phyloP scores from a whole-genome alignment of 352 stramenopile genomes.

The Phytophthora citrophthora region DNA sequence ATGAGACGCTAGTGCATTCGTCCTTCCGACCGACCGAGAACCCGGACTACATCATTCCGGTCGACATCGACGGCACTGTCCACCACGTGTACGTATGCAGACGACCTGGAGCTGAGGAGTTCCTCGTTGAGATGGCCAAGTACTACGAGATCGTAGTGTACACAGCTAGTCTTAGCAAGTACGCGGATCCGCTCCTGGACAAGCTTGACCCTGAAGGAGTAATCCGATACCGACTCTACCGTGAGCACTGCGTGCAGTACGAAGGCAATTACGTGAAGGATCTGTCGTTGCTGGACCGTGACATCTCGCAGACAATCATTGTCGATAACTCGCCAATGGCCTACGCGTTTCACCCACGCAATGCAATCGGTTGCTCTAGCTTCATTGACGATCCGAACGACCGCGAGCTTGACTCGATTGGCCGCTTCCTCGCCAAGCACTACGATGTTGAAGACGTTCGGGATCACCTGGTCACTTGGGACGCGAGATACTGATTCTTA shows the following conservation, averaged over 20 bases:
- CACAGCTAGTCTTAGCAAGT: slow-evolving; percentile 98
- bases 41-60: slow-evolving; percentile 97
- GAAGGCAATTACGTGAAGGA: slow-evolving; percentile 98
- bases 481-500: slow-evolving; percentile 56
- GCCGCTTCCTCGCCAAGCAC: slow-evolving; percentile 62
- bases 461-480: slow-evolving; percentile 71
- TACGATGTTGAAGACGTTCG: slow-evolving; percentile 67
- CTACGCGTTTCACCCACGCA: slow-evolving; percentile 97
- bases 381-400: slow-evolving; percentile 93
- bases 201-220: slow-evolving; percentile 92
- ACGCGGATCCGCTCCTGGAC: slow-evolving; percentile 97
- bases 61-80: slow-evolving; percentile 92
- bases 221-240: slow-evolving; percentile 92
- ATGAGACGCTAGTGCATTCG: slow-evolving; percentile 98
- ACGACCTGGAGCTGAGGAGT: slow-evolving; percentile 94
- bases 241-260: slow-evolving; percentile 96
- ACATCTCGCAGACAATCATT: slow-evolving; percentile 96
- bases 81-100: slow-evolving; percentile 93
- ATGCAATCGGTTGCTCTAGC: slow-evolving; percentile 83
- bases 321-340: slow-evolving; percentile 99
- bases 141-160: slow-evolving; percentile 99
- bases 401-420: slow-evolving; percentile 86
- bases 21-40: slow-evolving; percentile 94
- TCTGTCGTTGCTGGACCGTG: slow-evolving; percentile 93
- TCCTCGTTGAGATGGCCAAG: slow-evolving; percentile 96